These are phyloP conservation scores for Lactifluus subvellereus DNA, from an alignment of 768 basidiomycete genomes.

Conservation along the genomic window DNA sequence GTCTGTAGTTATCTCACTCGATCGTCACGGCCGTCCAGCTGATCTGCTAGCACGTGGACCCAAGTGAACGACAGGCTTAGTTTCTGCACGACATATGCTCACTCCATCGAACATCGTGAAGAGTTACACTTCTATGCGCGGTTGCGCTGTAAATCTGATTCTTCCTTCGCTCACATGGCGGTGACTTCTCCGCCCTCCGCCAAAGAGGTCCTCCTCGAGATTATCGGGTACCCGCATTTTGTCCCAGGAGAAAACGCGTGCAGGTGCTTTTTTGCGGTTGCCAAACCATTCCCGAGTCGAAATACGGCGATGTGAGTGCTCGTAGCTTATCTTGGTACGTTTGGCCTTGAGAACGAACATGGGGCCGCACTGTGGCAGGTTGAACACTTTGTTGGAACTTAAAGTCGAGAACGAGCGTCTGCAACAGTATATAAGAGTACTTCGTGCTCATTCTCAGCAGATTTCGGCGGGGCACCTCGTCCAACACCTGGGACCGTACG, in stretches of 20 bases:
- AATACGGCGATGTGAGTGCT: conserved; percentile 57
- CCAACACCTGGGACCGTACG: conserved; percentile 20
- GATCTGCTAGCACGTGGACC: background rate
- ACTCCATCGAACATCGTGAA: conserved; percentile 43
- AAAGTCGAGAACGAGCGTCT: conserved; percentile 84
- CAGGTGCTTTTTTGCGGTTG: conserved; percentile 67
- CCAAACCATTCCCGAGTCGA: conserved; percentile 71
- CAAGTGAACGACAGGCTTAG: conserved; percentile 51
- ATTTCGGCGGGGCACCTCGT: conserved; percentile 16
- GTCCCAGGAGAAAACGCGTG: conserved; percentile 37
- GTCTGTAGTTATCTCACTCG: conserved; percentile 24
- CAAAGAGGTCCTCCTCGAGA: conserved; percentile 60
- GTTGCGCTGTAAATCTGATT: conserved; percentile 45
- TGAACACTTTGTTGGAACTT: conserved; percentile 72
- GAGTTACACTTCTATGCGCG: conserved; percentile 57
- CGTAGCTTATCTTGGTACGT: background rate
- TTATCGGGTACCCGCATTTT: conserved; percentile 60
- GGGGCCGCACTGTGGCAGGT: conserved; percentile 36
- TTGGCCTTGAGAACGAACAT: background rate
- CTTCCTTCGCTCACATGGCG: conserved; percentile 26
- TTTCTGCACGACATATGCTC: conserved; percentile 46
- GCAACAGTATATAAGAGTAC: conserved; percentile 50
- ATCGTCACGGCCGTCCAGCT: conserved; percentile 18
- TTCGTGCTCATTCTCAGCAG: conserved; percentile 30
- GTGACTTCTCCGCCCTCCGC: conserved; percentile 27